Evolutionary conservation across 306 rosid species (phyloP), one percentile per base, ranked within the genome.

Genomic region (Inga laurina): DNA sequence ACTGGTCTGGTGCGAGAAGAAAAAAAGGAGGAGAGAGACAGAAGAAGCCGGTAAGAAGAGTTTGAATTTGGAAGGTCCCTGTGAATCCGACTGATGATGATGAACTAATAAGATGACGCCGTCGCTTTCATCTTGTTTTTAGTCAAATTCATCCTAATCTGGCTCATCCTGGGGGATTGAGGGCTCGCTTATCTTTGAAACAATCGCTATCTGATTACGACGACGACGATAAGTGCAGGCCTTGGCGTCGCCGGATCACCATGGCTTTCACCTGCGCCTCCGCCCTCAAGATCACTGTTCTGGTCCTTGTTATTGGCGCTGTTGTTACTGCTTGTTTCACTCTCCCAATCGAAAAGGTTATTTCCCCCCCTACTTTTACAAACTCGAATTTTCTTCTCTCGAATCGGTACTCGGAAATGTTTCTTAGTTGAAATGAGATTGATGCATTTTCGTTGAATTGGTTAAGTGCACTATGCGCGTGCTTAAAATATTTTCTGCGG

Each of bases 341-440:
- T 62, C 91, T 94, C 75, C 99, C 99, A 4, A 72, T 95, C 70
- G 91, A 93, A 77, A 90, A 95, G 99, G 98, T 92, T 66, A 52
- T 3, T 5, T 74, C 5, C 79, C 19, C 45, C 8, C 5, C 16
- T 16, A 10, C 18, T 19, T 19, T 79, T 48, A 8, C 81, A 24
- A 21, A 8, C 39, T 79, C 41, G 15, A 62, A 43, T 76, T 80
- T 59, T 7, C 48, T 62, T 39, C 59, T 21, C 7, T 35, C 49
- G 35, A 39, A n/a, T 74, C 24, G 6, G 7, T 30, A 8, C 19
- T 43, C 3, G 14, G 15, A 73, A 15, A 8, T 37, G 65, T 52
- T 82, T n/a, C 6, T 83, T 75, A 39, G 44, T 78, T 79, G 57
- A 32, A 51, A 37, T 71, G 79, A 2, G 84, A 27, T 71, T 37